Conservation (phyloP, 352 stramenopile species). For the Pseudoperonospora humuli region DNA sequence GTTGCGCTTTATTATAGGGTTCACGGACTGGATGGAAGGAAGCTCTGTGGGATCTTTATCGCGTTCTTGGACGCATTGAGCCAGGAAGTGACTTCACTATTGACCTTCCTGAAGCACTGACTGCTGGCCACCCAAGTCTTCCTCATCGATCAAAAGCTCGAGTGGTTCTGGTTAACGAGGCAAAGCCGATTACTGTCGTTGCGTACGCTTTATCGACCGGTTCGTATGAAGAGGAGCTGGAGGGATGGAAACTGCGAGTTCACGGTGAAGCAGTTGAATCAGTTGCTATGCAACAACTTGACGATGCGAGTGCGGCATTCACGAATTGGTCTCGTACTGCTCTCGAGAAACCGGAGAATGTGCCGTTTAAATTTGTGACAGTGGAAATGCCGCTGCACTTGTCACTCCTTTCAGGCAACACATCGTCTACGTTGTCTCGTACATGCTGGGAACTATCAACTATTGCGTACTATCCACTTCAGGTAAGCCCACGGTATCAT, state of each 20-base stretch:
- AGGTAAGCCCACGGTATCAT: conserved; percentile 31
- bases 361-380: conserved; percentile 56
- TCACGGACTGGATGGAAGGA: conserved; percentile 46
- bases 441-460: conserved; percentile 67
- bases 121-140: conserved; percentile 84
- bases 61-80: conserved; percentile 46
- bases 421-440: conserved; percentile 20
- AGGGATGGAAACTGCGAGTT: conserved; percentile 52
- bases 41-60: conserved; percentile 63
- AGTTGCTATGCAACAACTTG: conserved; percentile 8
- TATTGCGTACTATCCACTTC: conserved; percentile 68
- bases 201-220: conserved; percentile 91
- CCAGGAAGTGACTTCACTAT: conserved; percentile 68
- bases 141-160: conserved; percentile 81
- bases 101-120: conserved; percentile 49
- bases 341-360: conserved; percentile 40
- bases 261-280: conserved; percentile 38
- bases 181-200: conserved; percentile 90
- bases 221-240: conserved; percentile 75
- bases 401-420: conserved; percentile 39
- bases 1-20: conserved; percentile 3
- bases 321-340: conserved; percentile 66
- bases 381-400: conserved; percentile 57
- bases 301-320: conserved; percentile 21
- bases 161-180: conserved; percentile 90